These are phyloP conservation scores for Fomitopsis serialis DNA, from an alignment of 768 basidiomycete genomes.

Conservation along the genomic window DNA sequence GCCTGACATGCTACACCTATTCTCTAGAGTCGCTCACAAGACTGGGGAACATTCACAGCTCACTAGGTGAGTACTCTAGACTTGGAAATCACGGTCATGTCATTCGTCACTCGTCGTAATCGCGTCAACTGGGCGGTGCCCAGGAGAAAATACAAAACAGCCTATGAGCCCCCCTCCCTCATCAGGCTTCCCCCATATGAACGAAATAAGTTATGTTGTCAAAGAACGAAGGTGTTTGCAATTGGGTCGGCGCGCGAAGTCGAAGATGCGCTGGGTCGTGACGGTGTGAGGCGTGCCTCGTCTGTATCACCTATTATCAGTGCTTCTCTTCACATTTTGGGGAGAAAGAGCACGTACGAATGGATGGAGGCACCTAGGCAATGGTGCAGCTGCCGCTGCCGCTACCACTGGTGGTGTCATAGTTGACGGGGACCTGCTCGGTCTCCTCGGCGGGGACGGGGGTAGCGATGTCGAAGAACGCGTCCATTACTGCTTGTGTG, in stretches of 20 bases:
- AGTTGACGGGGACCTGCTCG: conserved; percentile 10
- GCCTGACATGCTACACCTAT: too few relatives aligned
- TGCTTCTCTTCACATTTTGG: too few relatives aligned
- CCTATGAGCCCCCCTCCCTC: neutral
- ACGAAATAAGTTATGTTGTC: neutral
- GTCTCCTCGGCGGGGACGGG: conserved; percentile 14
- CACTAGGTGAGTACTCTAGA: too few relatives aligned
- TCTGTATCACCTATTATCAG: too few relatives aligned
- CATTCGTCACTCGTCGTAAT: too few relatives aligned
- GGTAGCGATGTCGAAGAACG: conserved; percentile 16
- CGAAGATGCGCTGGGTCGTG: neutral
- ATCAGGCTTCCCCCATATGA: neutral
- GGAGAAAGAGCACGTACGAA: neutral
- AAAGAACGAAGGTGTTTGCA: neutral
- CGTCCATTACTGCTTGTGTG: conserved; percentile 14
- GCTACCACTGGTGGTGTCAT: conserved; percentile 6
- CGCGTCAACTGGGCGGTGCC: neutral
- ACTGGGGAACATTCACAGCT: too few relatives aligned
- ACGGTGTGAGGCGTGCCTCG: too few relatives aligned
- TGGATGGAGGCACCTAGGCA: conserved; percentile 1
- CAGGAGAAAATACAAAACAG: neutral
- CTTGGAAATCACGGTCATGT: too few relatives aligned
- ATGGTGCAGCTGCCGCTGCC: conserved; percentile 8
- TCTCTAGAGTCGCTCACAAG: too few relatives aligned
- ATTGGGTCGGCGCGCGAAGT: neutral